These are phyloP conservation scores for Solanum piurae DNA, from an alignment of 257 asterid genomes.

Conservation along the genomic window DNA sequence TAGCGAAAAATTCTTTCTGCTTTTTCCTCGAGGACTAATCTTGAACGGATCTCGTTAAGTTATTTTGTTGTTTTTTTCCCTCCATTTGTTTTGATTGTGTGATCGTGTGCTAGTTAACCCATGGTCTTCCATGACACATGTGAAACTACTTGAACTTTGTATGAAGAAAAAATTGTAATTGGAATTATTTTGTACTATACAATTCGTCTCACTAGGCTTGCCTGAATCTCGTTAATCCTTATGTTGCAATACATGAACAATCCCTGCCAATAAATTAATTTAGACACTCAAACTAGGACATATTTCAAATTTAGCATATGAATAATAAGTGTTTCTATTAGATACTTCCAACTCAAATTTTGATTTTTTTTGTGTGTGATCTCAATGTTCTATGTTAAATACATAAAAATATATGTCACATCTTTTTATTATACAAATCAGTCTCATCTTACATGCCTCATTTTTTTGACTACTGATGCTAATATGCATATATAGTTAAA, in stretches of 20 bases:
- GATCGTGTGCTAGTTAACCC: background rate
- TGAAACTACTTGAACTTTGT: background rate
- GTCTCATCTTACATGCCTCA: background rate
- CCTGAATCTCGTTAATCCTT: background rate
- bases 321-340: too few species aligned
- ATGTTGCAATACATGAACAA: background rate
- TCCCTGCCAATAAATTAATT: too few species aligned
- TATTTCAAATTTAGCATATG: too few species aligned
- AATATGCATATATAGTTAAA: background rate
- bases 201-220: background rate
- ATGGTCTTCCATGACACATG: background rate
- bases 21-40: background rate
- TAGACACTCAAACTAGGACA: too few species aligned
- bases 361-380: background rate
- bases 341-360: too few species aligned
- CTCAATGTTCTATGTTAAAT: background rate
- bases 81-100: too few species aligned
- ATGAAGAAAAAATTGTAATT: background rate
- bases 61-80: background rate
- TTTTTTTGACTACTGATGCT: background rate
- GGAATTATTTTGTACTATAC: background rate
- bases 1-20: background rate
- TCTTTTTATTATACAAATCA: background rate
- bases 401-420: background rate
- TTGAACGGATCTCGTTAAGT: background rate